Evolutionary conservation across 495 filamentous ascomycete species (phyloP).

Genomic region (Penicillium verhagenii): DNA sequence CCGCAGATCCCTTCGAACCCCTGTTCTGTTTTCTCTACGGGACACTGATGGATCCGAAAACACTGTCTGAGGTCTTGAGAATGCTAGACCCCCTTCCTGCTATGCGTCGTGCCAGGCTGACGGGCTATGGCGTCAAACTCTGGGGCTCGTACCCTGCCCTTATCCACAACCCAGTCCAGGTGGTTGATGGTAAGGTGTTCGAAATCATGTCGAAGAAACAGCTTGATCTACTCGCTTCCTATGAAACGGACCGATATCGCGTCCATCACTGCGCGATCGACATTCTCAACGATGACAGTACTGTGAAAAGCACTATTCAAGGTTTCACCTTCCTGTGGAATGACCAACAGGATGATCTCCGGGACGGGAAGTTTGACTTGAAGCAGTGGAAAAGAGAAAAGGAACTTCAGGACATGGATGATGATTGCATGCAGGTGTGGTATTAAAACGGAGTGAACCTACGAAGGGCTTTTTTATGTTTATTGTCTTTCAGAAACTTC

Average conservation of each 20-base stretch:
- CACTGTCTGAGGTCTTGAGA: conserved; percentile 4
- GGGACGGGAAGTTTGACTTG: conserved; percentile 11
- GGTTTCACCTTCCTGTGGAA: conserved; percentile 18
- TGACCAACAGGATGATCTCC: conserved; percentile 9
- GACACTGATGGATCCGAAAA: conserved; percentile 12
- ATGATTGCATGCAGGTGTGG: too few species aligned
- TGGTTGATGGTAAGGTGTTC: conserved; percentile 9
- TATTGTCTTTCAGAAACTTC: background rate
- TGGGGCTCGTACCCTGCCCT: conserved; percentile 17
- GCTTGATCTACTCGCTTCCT: conserved; percentile 13
- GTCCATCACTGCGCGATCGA: conserved; percentile 12
- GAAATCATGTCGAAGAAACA: conserved; percentile 7
- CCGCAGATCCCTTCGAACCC: conserved; percentile 2
- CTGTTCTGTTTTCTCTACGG: conserved; percentile 17
- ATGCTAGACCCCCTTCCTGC: background rate
- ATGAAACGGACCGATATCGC: conserved; percentile 14
- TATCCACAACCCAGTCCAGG: background rate
- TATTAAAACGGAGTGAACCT: background rate
- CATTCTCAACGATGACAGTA: conserved; percentile 7
- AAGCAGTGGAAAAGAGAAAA: conserved; percentile 15
- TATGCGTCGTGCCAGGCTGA: conserved; percentile 12
- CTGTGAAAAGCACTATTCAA: conserved; percentile 4
- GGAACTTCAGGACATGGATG: conserved; percentile 3
- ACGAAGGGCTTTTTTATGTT: background rate
- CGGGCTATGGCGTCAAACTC: conserved; percentile 11